Conservation (phyloP, 495 filamentous ascomycete genomes). For the Tirmania nivea region DNA sequence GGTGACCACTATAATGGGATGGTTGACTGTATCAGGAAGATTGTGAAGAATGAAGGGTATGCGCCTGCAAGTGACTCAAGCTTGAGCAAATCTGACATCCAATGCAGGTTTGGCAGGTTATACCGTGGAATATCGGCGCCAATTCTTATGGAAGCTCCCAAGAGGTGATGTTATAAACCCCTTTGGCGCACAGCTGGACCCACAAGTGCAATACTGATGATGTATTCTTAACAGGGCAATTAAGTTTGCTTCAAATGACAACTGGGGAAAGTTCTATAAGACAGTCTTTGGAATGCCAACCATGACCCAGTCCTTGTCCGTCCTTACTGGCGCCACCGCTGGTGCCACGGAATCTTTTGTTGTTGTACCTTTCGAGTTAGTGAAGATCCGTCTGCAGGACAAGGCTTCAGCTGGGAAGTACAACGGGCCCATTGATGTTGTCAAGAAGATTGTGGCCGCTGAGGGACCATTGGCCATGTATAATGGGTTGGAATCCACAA, state of each 20-base stretch:
- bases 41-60: conserved; percentile 82
- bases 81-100: conserved; percentile 1
- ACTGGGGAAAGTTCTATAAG: conserved; percentile 86
- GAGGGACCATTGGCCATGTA: conserved; percentile 83
- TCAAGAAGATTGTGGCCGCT: conserved; percentile 58
- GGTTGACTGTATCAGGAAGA: conserved; percentile 94
- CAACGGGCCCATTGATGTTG: conserved; percentile 76
- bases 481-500: conserved; percentile 84
- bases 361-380: conserved; percentile 80
- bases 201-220: not conserved
- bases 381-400: conserved; percentile 94
- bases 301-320: conserved; percentile 74
- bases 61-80: conserved; percentile 4
- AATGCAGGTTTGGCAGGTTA: conserved; percentile 51
- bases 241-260: conserved; percentile 97
- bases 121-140: conserved; percentile 93
- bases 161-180: conserved; percentile 29
- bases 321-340: conserved; percentile 81
- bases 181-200: not conserved
- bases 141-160: conserved; percentile 96
- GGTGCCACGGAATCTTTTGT: conserved; percentile 93
- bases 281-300: conserved; percentile 57
- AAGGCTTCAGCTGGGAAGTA: conserved; percentile 86
- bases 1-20: conserved; percentile 81
- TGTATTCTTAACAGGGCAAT: conserved; percentile 38